A percentile compares a stretch with the other conserved stretches of the same genome.
Conservation (phyloP, 2,329 filamentous ascomycete genomes). For the Teratosphaeria pseudoeucalypti region DNA sequence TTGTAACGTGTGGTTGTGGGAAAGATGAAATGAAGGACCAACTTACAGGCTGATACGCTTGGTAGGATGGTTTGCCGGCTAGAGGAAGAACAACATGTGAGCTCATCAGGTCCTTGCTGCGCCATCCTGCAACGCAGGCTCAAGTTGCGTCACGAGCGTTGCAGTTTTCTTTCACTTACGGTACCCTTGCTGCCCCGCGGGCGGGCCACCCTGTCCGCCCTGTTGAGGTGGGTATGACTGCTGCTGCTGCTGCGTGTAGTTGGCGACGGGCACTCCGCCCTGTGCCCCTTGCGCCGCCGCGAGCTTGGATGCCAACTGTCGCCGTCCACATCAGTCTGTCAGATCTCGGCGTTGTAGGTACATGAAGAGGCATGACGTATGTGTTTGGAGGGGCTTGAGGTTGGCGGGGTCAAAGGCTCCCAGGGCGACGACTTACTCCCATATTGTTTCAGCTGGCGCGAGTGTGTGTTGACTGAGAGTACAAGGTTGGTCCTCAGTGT, state of each 20-base stretch:
- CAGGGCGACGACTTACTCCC: background rate
- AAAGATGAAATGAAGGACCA: background rate
- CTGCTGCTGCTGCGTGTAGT: constrained; percentile 8
- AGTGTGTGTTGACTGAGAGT: background rate
- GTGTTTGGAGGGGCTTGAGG: background rate
- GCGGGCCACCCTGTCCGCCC: constrained; percentile 23
- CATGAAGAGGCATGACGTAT: background rate
- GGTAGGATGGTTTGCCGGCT: constrained; percentile 41
- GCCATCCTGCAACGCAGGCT: background rate
- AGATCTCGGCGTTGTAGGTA: background rate
- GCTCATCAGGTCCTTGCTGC: background rate
- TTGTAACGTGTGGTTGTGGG: background rate
- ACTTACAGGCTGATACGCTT: constrained; percentile 35
- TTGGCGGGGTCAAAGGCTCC: background rate
- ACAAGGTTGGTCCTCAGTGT: background rate
- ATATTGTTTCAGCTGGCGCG: background rate
- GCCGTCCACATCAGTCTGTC: background rate
- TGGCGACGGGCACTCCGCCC: constrained; percentile 15
- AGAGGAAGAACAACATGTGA: constrained; percentile 6
- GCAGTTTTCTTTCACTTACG: constrained; percentile 34
- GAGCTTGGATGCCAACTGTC: constrained; percentile 37
- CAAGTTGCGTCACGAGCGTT: constrained; percentile 8
- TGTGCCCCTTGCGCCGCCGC: constrained; percentile 29
- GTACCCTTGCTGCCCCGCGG: constrained; percentile 29
- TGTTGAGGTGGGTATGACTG: background rate